Evolutionary conservation across 805 yeast genomes (phyloP), one percentile per base, ranked within the genome.

Genomic region (Zygoascus bituminiphila): DNA sequence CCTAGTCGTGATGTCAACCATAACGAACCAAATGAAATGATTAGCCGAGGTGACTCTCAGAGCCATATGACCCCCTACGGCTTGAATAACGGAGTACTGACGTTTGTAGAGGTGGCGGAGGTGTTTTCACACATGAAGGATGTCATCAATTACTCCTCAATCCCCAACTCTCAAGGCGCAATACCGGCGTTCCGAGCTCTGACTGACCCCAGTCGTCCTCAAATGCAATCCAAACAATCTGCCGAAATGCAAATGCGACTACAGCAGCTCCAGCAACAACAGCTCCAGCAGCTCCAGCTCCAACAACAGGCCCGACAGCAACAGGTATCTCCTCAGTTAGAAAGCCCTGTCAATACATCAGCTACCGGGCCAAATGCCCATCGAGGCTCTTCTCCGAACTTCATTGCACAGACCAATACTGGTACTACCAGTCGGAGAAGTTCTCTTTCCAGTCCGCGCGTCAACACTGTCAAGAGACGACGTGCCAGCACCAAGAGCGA

Each of bases 51-150:
- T 12, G 29, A 23, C 29, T 9, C 22, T 10, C 10, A 4, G 8
- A 15, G 17, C 14, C 20, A 45, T 42, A 37, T 80, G 48, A 69
- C 80, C 4, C 73, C 74, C 47, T 75, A 76, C 53, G 95, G 95
- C 0, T 63, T 84, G 4, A 80, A 78, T 47, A 80, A 76, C 45
- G 74, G 74, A 36, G 79, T 85, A 5, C 75, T 85, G 78, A 68
- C 91, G 51, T 72, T 81, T 20, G 65, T 87, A 66, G 91, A 85
- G 62, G 77, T 84, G 4, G 76, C 88, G 38, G 93, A 86, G 62
- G 82, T 82, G 8, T 83, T 88, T 87, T 73, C 88, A 0, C 77
- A 78, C 52, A 70, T 87, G 53, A 74, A 76, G 48, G 79, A 84
- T 5, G 66, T 88, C 48, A 79, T 85, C 79, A 68, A 72, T 9